Evolutionary conservation across 192 early-diverging fungal genomes (phyloP).

Genomic region (Martensiomyces pterosporus): DNA sequence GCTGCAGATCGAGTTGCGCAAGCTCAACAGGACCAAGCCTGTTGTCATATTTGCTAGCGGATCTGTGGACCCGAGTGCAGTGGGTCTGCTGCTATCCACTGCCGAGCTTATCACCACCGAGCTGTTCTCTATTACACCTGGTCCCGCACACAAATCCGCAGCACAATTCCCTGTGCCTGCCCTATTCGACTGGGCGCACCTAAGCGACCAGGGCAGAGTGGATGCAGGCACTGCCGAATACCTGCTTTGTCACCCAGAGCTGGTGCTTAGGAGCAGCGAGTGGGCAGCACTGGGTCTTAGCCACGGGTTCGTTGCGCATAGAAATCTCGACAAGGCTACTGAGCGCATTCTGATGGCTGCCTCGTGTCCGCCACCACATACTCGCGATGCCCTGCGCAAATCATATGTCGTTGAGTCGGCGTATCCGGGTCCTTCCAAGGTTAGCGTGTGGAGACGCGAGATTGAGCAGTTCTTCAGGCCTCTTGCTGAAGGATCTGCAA

Average conservation of each 20-base stretch:
- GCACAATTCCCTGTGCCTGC: constrained; percentile 9
- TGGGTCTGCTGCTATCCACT: constrained; percentile 21
- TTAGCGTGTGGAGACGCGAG: constrained; percentile 29
- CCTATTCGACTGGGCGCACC: constrained; percentile 32
- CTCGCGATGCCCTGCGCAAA: constrained; percentile 34
- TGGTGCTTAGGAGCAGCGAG: constrained; percentile 30
- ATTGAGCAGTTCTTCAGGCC: constrained; percentile 31
- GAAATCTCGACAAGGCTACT: constrained; percentile 11
- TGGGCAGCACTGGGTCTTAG: constrained; percentile 22
- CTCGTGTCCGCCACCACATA: constrained; percentile 42
- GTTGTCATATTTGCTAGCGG: constrained; percentile 35
- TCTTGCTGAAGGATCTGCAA: constrained; percentile 2
- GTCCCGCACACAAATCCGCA: not conserved
- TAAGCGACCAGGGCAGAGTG: constrained; percentile 2
- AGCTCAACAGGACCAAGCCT: constrained; percentile 26
- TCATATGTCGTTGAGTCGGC: constrained; percentile 29
- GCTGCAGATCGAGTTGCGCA: constrained; percentile 31
- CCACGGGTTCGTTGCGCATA: constrained; percentile 24
- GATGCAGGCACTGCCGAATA: constrained; percentile 30
- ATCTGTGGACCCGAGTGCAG: constrained; percentile 17
- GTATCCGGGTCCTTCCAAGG: constrained; percentile 36
- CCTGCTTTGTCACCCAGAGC: constrained; percentile 15
- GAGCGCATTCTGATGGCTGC: constrained; percentile 37
- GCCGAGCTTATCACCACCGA: constrained; percentile 27
- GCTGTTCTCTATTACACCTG: constrained; percentile 7